Base-by-base conservation (phyloP, 148 eudicot genomes). In the Diospyros kaki region DNA sequence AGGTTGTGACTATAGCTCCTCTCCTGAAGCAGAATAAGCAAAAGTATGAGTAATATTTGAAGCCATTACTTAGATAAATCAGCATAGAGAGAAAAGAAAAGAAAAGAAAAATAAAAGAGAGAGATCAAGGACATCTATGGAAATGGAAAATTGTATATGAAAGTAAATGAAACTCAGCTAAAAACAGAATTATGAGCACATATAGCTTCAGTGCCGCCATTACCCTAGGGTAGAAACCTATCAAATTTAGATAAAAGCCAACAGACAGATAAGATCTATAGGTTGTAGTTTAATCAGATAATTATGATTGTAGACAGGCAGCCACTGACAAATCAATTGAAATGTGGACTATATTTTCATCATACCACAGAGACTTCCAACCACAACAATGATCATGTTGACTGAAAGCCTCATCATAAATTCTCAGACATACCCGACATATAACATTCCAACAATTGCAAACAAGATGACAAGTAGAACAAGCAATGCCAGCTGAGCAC, bases 1-100 rank as follows among this genome's bases (percentile, higher is more conserved):
- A 89, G 39, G 96, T 89, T 54, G 97, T 93, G 73, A 90, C 87
- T 73, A 93, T 89, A 73, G 96, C 89, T 80, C 97, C 97, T 79
- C 97, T 84, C 93, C 96, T 93, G 89, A 79, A 76, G 48, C 28
- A 55, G 80, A 60, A 77, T 58, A 72, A 68, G 42, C 18, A 68
- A 12, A 40, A 59, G 28, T 54, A 6, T 12, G 71, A 68, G 65
- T 80, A 44, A 80, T 67, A 77, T 15, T 60, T 62, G 58, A 79
- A 79, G 65, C 76, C 76, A 73, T 58, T 80, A 39, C 59, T 74
- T 40, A 41, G 66, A 79, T 17, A 72, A 58, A 55, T 41, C 38
- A 12, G 51, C 56, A 73, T 10, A 40, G 51, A n/a, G 41, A 52
- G 28, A 28, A 61, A 52, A 3, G 42, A 9, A 48, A 8, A 48